phyloP scores from a whole-genome alignment of 2,329 filamentous ascomycete species.

The Monosporascus sp. region DNA sequence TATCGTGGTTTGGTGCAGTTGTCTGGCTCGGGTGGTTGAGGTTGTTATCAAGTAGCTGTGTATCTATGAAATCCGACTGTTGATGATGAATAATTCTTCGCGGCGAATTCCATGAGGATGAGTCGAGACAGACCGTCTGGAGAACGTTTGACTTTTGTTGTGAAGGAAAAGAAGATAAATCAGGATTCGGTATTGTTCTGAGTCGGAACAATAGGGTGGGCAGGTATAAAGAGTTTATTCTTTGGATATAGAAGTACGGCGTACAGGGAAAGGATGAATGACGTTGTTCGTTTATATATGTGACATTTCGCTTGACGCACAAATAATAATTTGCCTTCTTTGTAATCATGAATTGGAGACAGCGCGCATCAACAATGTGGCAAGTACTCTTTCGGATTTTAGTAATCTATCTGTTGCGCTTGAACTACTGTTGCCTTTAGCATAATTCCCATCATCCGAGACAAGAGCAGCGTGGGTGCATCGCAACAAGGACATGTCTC shows the following conservation, averaged over 20 bases:
- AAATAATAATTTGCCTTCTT: background rate
- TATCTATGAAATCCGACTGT: conserved; percentile 18
- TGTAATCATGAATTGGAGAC: background rate
- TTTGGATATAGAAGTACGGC: no score
- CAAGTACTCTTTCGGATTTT: background rate
- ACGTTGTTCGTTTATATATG: background rate
- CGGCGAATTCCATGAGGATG: conserved; percentile 26
- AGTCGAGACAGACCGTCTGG: conserved; percentile 1
- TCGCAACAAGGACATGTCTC: no score
- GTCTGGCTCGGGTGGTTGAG: conserved; percentile 1
- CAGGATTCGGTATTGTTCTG: background rate
- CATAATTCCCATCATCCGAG: no score
- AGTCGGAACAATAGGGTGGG: background rate
- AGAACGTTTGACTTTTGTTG: conserved; percentile 3
- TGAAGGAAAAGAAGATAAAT: background rate
- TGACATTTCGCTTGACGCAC: background rate
- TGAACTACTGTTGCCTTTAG: no score
- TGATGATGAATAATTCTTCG: conserved; percentile 13
- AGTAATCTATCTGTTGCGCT: no score
- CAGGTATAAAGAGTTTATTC: background rate
- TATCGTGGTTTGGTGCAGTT: background rate
- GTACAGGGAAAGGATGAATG: background rate
- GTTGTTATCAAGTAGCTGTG: conserved; percentile 21
- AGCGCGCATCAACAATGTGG: background rate
- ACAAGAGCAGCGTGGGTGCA: no score